These are phyloP conservation scores for Urtica urens DNA, from an alignment of 306 rosid genomes.

Conservation along the genomic window DNA sequence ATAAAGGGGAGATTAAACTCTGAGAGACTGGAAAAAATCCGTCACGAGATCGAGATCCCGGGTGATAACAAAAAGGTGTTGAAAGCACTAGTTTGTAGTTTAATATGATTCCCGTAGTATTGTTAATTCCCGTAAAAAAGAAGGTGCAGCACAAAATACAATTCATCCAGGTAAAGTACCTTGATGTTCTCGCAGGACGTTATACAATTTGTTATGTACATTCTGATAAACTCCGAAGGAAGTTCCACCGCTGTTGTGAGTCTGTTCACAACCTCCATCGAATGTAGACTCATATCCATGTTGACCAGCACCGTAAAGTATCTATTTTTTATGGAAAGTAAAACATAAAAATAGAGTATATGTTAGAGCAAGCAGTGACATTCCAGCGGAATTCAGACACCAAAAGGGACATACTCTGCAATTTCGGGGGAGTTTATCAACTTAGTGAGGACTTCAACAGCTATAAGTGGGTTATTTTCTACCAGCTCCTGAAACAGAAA, in stretches of 20 bases:
- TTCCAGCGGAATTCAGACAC: background rate
- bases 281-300: constrained; percentile 99
- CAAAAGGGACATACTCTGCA: constrained; percentile 50
- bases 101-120: too few relatives aligned
- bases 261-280: constrained; percentile 99
- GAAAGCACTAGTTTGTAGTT: too few relatives aligned
- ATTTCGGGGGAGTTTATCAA: constrained; percentile 84
- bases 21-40: too few relatives aligned
- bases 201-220: constrained; percentile 96
- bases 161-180: constrained; percentile 48
- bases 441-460: constrained; percentile 90
- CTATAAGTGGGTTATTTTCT: constrained; percentile 89
- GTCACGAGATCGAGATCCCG: too few relatives aligned
- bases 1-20: too few relatives aligned
- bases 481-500: constrained; percentile 70
- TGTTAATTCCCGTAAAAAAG: too few relatives aligned
- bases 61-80: too few relatives aligned
- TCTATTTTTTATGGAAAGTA: constrained; percentile 33
- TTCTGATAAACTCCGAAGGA: constrained; percentile 86
- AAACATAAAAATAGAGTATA: constrained; percentile 18
- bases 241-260: constrained; percentile 95
- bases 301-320: constrained; percentile 94
- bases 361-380: constrained; percentile 7
- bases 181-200: constrained; percentile 93
- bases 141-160: too few relatives aligned